Evolutionary conservation across 176 grass and related monocot species (phyloP), one percentile per base, ranked within the genome.

Genomic region (Olyra latifolia): DNA sequence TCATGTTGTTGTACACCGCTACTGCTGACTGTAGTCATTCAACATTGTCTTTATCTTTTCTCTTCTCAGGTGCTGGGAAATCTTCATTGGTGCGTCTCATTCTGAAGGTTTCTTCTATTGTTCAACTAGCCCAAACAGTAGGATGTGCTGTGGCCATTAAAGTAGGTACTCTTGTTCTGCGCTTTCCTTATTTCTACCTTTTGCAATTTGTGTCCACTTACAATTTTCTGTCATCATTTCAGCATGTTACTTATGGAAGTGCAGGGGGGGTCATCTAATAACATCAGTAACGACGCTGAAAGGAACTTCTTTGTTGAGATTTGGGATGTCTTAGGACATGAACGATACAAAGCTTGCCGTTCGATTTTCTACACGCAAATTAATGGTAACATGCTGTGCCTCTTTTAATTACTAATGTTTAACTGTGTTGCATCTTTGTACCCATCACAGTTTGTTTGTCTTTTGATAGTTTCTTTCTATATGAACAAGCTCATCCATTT

Each of bases 281-380:
- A 86, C 62, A 84, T 89, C 47, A 88, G 80, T 65, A 74, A 24
- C 42, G 92, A 95, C 54, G 60, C 87, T 83, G 90, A 95, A 60
- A 93, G 88, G 66, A 90, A 99, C 71, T 90, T 95, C 55, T 99
- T 95, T 89, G 88, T 99, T 86, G 90, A 99, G 80, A 88, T 99
- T 65, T 99, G 90, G 92, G 96, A 99, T 95, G 70, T 95, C 53
- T 93, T 90, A 48, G 96, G 96, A 52, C 92, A 99, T 69, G 96
- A 93, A 59, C 91, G 92, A 42, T 99, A 99, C 58, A 95, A 95
- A 77, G 75, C 90, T 23, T 99, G 88, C 15, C 87, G 96, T 69
- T 89, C 96, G 1, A 81, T 99, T 85, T 99, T 99, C 73, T 99
- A 95, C 81, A 67, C 84, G 39, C 92, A 99, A 58, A 91, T 99